phyloP scores from a whole-genome alignment of 2,329 filamentous ascomycete species.

The Aurifilum marmelostoma region DNA sequence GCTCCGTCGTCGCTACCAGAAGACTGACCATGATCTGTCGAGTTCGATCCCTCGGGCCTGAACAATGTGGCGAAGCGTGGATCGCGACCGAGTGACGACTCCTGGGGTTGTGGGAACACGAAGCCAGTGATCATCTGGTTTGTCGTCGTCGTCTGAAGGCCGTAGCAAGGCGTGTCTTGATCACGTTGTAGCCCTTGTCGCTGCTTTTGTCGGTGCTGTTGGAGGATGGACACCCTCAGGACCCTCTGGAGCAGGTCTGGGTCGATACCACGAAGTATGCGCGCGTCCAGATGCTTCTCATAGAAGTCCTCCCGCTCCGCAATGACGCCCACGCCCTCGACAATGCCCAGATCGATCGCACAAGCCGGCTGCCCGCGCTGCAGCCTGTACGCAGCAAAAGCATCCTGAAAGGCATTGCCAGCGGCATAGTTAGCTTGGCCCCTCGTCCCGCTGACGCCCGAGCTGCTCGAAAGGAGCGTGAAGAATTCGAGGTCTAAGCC shows the following conservation, averaged over 20 bases:
- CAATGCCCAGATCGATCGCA: constrained; percentile 44
- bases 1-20: constrained; percentile 6
- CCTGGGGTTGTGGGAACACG: constrained; percentile 22
- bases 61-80: constrained; percentile 27
- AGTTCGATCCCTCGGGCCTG: background rate
- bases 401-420: constrained; percentile 46
- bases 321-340: constrained; percentile 40
- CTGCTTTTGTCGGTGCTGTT: constrained; percentile 31
- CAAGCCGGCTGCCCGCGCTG: constrained; percentile 39
- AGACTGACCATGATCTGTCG: background rate
- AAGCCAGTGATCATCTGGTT: constrained; percentile 32
- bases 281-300: constrained; percentile 28
- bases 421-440: constrained; percentile 47
- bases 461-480: constrained; percentile 40
- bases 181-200: too few species aligned
- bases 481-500: constrained; percentile 42
- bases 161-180: constrained; percentile 8
- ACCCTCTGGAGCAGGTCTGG: constrained; percentile 31
- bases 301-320: constrained; percentile 31
- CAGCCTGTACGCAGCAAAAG: constrained; percentile 42
- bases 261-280: constrained; percentile 29
- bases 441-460: constrained; percentile 41
- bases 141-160: too few species aligned
- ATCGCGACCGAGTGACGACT: constrained; percentile 18
- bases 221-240: constrained; percentile 34